Evolutionary conservation across 2,329 filamentous ascomycete species (phyloP).

Genomic region (Cercospora sp.): DNA sequence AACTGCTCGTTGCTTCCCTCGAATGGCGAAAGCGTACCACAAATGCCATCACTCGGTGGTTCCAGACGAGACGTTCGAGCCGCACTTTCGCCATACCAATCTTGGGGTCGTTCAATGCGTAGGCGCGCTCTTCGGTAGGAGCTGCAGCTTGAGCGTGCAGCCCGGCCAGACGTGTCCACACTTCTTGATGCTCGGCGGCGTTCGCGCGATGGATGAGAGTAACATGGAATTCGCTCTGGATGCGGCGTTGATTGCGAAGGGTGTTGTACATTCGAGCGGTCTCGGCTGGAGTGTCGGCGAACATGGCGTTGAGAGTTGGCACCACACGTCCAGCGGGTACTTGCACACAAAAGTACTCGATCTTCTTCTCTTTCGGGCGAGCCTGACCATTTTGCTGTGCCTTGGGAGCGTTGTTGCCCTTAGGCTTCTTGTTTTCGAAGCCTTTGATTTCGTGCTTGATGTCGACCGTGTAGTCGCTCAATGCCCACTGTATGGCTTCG

Average conservation of each 20-base stretch:
- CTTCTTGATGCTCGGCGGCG: constrained; percentile 60
- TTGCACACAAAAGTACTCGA: constrained; percentile 67
- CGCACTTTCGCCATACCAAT: constrained; percentile 66
- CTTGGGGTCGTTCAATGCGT: constrained; percentile 48
- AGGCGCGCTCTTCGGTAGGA: constrained; percentile 42
- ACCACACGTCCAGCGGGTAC: constrained; percentile 55
- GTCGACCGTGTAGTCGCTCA: constrained; percentile 75
- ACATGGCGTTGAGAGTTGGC: constrained; percentile 67
- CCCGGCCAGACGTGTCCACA: constrained; percentile 74
- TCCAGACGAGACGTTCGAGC: constrained; percentile 72
- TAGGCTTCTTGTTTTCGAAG: constrained; percentile 44
- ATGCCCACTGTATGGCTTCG: constrained; percentile 70
- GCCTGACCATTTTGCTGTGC: constrained; percentile 37
- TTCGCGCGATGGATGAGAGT: constrained; percentile 83
- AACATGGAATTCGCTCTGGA: constrained; percentile 88
- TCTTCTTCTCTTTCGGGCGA: constrained; percentile 52
- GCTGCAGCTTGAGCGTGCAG: constrained; percentile 51
- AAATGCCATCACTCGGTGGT: constrained; percentile 86
- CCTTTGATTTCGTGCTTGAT: constrained; percentile 73
- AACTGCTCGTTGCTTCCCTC: constrained; percentile 54
- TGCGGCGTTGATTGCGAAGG: constrained; percentile 69
- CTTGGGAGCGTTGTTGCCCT: constrained; percentile 32
- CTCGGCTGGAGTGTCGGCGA: constrained; percentile 58
- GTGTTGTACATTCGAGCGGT: constrained; percentile 71
- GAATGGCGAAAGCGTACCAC: constrained; percentile 66